Base-by-base conservation (phyloP, 2,329 filamentous ascomycete genomes). In the Pseudogymnoascus sp. region DNA sequence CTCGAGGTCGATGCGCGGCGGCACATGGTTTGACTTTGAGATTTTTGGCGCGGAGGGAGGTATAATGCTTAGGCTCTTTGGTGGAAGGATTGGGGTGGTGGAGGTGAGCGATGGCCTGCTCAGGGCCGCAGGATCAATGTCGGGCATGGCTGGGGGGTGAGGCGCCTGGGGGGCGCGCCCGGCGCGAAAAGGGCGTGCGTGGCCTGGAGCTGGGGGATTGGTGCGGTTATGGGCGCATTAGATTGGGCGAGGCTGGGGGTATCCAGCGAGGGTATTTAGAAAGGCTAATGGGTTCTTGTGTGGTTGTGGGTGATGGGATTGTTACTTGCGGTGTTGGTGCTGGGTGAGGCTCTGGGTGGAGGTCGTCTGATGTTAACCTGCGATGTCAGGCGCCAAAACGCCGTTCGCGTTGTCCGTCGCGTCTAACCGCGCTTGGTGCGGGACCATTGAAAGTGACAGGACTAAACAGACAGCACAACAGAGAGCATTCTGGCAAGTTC, bases 41-140 rank as follows among this genome's bases (percentile, higher is more conserved):
- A 80, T 73, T 66, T 74, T 74, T 72, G 79, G 69, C 16, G 79
- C 76, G 62, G 75, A 76, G 1, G 81, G 76, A 1, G 80, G 77
- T 41, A 82, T 80, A 63, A 83, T 79, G 51, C 80, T 80, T 69
- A 87, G 80, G 61, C 83, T 78, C 73, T 87, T 87, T 51, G 77
- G 79, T 65, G 83, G 76, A 65, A 88, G 75, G 43, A 85, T 79
- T 65, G 86, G 84, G 4, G 85, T 87, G 54, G 83, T 79, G 63
- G 86, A 79, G 74, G 77, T 81, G 73, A 82, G 75, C 60, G 84
- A 77, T 67, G 84, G 83, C 72, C 85, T 84, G 79, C 85, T 87
- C 71, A 89, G 76, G 68, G 86, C 85, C 78, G 86, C 85, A 72
- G 86, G 86, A 79, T 88, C 86, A 77, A 89, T 88, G 77, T 88